Evolutionary conservation across 257 asterid species (phyloP), one percentile per base, ranked within the genome.

Genomic region (Ballota nigra): DNA sequence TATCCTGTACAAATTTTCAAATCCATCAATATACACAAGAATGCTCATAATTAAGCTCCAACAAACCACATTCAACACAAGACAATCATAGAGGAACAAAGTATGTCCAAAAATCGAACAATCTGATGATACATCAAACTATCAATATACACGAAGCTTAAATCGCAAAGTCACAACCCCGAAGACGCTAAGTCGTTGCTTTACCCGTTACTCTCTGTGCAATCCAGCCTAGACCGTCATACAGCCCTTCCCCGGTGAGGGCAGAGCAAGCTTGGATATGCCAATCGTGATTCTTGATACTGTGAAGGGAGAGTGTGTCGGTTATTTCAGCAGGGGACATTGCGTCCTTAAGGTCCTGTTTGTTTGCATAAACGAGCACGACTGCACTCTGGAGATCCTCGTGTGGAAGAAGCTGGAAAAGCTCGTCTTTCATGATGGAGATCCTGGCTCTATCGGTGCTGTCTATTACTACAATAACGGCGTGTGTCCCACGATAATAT

Each of bases 271-370:
- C 96, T 73, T 92, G 98, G 63, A 92, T 92, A 45, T 92, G 98
- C 98, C 98, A 89, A 74, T 92, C 96, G 7, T 92, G 98, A 77
- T 92, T 85, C 84, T 92, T 92, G 75, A 89, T 89, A 77, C 91
- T 86, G 66, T 92, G 98, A 60, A 92, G 98, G 29, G 96, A 86
- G 22, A 92, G 76, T 3, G 96, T 92, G 71, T 92, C 96, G 0
- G 98, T 92, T 71, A 92, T 88, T 75, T 92, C 96, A 10, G 96
- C 96, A 12, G 98, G 96, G 7, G 85, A 87, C 98, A 92, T 92
- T 31, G 96, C 96, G 33, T 89, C 98, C 79, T 92, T 89, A 24
- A 92, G 85, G 58, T 92, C 98, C 82, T 92, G 98, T 72, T 92
- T 92, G 85, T 92, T 92, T 34, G 98, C 98, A 72, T 82, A 92